A percentile compares a stretch with the other conserved stretches of the same genome.
Evolutionary conservation across 352 stramenopile genomes (phyloP).

Genomic region (Phytopythium ostracodes): DNA sequence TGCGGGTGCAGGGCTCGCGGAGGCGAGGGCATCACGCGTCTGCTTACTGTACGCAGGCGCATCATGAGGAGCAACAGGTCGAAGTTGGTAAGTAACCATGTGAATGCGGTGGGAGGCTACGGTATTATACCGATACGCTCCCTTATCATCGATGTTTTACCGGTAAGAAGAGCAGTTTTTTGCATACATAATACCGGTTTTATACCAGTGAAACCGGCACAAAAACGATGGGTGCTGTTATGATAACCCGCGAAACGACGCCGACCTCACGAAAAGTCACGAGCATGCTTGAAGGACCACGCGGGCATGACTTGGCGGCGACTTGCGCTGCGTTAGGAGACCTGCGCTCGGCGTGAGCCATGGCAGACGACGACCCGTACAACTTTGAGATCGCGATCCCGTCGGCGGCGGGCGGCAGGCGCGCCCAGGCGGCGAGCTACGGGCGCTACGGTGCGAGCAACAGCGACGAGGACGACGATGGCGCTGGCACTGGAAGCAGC

Average conservation of each 20-base stretch:
- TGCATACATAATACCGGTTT: too few relatives aligned
- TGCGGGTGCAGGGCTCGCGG: too few relatives aligned
- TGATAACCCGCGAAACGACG: too few relatives aligned
- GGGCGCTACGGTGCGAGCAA: conserved; percentile 6
- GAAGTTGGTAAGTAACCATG: background rate
- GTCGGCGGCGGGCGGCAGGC: background rate
- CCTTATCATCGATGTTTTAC: too few relatives aligned
- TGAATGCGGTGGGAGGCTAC: background rate
- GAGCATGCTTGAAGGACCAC: too few relatives aligned
- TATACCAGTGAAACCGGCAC: background rate
- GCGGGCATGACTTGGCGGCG: background rate
- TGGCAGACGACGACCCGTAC: conserved; percentile 30
- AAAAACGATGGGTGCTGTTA: background rate
- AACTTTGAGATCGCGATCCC: conserved; percentile 54
- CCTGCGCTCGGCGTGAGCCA: too few relatives aligned
- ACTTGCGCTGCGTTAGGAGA: too few relatives aligned
- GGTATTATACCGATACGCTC: too few relatives aligned
- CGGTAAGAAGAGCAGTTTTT: too few relatives aligned
- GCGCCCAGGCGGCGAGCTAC: background rate
- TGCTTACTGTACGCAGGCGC: background rate
- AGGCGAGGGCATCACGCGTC: background rate
- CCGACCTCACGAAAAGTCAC: too few relatives aligned
- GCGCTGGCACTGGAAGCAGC: conserved; percentile 10
- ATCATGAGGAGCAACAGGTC: background rate
- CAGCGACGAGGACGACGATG: background rate